Conservation (phyloP, 192 early-diverging fungal genomes). For the Coemansia sp. region DNA sequence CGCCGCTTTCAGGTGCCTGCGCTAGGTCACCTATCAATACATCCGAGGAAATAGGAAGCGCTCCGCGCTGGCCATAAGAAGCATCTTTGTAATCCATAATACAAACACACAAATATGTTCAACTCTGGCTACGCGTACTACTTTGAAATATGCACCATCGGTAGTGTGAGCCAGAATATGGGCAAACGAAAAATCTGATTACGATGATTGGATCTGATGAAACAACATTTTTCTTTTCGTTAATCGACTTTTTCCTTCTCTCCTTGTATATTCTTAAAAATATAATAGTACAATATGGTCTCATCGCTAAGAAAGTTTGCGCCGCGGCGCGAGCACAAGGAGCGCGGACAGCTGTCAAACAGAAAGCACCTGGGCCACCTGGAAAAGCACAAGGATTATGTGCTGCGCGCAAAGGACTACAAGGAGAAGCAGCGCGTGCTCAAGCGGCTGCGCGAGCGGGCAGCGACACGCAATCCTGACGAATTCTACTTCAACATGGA, state of each 20-base stretch:
- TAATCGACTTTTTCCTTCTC: slow-evolving; percentile 1
- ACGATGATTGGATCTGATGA: not conserved
- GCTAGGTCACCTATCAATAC: slow-evolving; percentile 27
- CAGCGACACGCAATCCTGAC: slow-evolving; percentile 86
- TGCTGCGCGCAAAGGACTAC: slow-evolving; percentile 89
- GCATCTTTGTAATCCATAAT: not conserved
- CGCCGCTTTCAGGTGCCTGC: slow-evolving; percentile 35
- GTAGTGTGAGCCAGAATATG: not conserved
- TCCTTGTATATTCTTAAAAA: not conserved
- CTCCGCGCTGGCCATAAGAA: slow-evolving; percentile 27
- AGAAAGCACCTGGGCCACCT: slow-evolving; percentile 75
- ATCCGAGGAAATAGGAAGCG: slow-evolving; percentile 29
- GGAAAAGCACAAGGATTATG: slow-evolving; percentile 99
- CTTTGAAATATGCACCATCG: not conserved
- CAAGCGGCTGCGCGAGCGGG: slow-evolving; percentile 84
- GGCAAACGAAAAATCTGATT: not conserved
- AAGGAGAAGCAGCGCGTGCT: slow-evolving; percentile 82
- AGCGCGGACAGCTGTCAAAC: slow-evolving; percentile 72
- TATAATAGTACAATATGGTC: slow-evolving; percentile 29
- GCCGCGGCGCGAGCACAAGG: slow-evolving; percentile 85
- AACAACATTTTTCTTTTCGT: slow-evolving; percentile 1
- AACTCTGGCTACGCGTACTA: not conserved
- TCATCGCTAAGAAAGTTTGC: slow-evolving; percentile 80
- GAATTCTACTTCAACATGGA: slow-evolving; percentile 99
- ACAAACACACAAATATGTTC: not conserved